Evolutionary conservation across 2,329 filamentous ascomycete genomes (phyloP).

Genomic region (Trichoderma sp.): DNA sequence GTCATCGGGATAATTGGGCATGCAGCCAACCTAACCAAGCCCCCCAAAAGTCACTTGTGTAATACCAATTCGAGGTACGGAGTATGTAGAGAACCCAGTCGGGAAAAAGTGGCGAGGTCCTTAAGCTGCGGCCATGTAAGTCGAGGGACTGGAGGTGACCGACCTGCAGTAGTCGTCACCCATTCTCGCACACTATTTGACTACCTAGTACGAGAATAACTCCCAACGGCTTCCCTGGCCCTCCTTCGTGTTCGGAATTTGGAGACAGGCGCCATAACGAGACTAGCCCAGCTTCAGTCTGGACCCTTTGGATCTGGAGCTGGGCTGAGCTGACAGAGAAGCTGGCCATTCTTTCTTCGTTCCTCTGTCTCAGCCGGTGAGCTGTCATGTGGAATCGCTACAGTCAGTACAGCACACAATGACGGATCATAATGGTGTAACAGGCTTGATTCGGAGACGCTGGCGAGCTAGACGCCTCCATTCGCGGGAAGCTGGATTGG

Average conservation of each 20-base stretch:
- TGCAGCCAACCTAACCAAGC: neutral
- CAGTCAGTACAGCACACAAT: neutral
- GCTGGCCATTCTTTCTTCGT: neutral
- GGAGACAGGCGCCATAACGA: neutral
- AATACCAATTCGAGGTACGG: neutral
- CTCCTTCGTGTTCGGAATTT: neutral
- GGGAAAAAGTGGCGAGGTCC: constrained; percentile 6
- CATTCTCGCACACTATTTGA: neutral
- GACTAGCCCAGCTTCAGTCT: neutral
- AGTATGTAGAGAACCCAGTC: neutral
- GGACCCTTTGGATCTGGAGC: neutral
- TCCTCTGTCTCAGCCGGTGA: neutral
- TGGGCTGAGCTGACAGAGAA: neutral
- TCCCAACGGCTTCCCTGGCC: neutral
- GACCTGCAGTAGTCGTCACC: neutral
- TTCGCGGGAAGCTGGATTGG: neutral
- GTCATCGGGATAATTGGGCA: neutral
- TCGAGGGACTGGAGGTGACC: neutral
- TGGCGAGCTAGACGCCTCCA: constrained; percentile 2
- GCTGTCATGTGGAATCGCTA: neutral
- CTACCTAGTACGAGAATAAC: neutral
- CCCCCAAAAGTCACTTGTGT: neutral
- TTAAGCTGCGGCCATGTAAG: neutral
- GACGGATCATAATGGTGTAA: constrained; percentile 13
- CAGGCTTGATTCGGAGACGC: neutral